Conservation (phyloP, 1,284 basidiomycete genomes). For the Ganoderma leucocontextum region DNA sequence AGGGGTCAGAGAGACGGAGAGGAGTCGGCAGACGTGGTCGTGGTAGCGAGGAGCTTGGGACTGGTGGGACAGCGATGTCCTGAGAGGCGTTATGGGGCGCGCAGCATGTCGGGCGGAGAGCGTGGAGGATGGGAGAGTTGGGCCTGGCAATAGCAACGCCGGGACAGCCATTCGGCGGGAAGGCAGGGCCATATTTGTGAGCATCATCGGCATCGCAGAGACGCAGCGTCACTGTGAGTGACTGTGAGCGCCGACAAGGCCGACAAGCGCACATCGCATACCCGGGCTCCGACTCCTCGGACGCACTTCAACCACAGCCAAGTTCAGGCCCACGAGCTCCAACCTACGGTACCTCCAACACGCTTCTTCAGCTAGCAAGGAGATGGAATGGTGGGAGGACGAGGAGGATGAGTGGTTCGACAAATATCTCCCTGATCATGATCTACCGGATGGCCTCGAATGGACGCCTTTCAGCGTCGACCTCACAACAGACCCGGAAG, state of each 20-base stretch:
- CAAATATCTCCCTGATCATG: not conserved
- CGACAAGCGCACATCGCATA: not conserved
- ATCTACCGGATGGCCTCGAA: not conserved
- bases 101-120: conserved; percentile 1
- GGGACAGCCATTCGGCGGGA: conserved; percentile 5
- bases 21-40: not conserved
- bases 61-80: not conserved
- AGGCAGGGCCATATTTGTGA: not conserved
- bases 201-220: not conserved
- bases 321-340: not conserved
- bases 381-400: not conserved
- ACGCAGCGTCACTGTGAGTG: not conserved
- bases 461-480: not conserved
- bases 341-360: not conserved
- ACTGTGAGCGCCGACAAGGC: no score
- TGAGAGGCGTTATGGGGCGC: not conserved
- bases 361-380: not conserved
- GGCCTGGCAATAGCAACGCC: not conserved
- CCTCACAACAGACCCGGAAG: not conserved
- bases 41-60: not conserved
- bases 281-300: not conserved
- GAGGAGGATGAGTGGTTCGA: not conserved
- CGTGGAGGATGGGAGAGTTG: conserved; percentile 7
- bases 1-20: not conserved
- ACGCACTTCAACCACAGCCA: not conserved